A percentile compares a stretch with the other conserved stretches of the same genome.
Evolutionary conservation across 805 yeast genomes (phyloP).

Genomic region (Yarrowia porcina): DNA sequence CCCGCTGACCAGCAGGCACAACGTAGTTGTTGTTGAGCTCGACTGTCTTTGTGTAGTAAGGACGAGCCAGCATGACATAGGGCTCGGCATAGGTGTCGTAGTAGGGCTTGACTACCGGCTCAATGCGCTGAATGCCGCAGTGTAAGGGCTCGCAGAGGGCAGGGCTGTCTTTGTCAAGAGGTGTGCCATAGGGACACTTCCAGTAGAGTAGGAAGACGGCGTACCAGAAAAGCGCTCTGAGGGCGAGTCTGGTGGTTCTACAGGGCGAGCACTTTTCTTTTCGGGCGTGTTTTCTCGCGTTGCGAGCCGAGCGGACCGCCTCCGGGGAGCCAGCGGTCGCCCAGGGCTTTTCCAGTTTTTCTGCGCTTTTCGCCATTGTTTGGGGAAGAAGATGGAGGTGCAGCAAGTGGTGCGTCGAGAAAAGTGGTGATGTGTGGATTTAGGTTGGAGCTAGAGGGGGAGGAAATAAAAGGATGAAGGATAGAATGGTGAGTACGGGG

Average conservation of each 20-base stretch:
- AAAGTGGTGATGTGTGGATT: neutral
- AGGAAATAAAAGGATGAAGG: neutral
- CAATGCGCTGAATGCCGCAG: constrained; percentile 26
- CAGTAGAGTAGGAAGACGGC: constrained; percentile 31
- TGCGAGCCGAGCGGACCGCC: too few relatives aligned
- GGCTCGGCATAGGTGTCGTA: constrained; percentile 22
- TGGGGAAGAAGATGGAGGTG: neutral
- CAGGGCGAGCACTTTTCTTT: neutral
- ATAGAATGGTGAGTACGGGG: neutral
- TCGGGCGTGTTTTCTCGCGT: neutral
- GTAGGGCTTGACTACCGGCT: constrained; percentile 30
- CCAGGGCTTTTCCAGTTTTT: constrained; percentile 1
- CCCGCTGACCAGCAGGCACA: neutral
- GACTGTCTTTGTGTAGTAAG: neutral
- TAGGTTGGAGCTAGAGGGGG: neutral
- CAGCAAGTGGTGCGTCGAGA: neutral
- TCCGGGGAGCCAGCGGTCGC: too few relatives aligned
- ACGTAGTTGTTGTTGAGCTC: constrained; percentile 25
- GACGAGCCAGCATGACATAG: constrained; percentile 11
- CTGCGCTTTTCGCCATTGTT: constrained; percentile 6
- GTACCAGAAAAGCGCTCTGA: constrained; percentile 34
- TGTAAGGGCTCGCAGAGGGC: constrained; percentile 31
- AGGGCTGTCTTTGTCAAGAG: constrained; percentile 26
- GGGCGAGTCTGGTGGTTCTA: neutral
- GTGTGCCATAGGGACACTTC: constrained; percentile 32